Conservation (phyloP, 371 early-diverging fungal genomes). For the Parasitella parasitica region DNA sequence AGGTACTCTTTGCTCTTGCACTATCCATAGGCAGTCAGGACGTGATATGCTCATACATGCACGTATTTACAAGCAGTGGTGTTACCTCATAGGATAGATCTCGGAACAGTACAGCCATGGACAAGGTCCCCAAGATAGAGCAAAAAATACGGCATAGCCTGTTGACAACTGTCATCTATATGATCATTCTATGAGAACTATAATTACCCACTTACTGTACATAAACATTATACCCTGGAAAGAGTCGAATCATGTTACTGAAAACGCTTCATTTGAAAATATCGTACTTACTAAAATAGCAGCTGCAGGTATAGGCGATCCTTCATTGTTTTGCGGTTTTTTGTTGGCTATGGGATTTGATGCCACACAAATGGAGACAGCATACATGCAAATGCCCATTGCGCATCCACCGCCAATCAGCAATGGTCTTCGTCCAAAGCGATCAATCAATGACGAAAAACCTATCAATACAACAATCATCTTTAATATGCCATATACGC, state of each 20-base stretch:
- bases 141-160: slow-evolving; percentile 33
- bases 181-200: too few species aligned
- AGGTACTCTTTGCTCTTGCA: slow-evolving; percentile 17
- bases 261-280: neutral
- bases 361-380: slow-evolving; percentile 20
- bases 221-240: slow-evolving; percentile 32
- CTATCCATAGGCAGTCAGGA: slow-evolving; percentile 7
- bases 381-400: slow-evolving; percentile 23
- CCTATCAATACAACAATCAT: slow-evolving; percentile 20
- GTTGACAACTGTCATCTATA: neutral
- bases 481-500: slow-evolving; percentile 35
- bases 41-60: neutral
- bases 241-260: neutral
- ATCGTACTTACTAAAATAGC: slow-evolving; percentile 13
- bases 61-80: neutral
- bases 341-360: neutral
- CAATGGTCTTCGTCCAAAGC: slow-evolving; percentile 22
- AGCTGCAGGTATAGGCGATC: slow-evolving; percentile 6
- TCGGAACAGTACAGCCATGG: slow-evolving; percentile 57
- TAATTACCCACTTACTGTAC: slow-evolving; percentile 25
- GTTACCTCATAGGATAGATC: slow-evolving; percentile 48
- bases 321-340: neutral
- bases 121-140: slow-evolving; percentile 40
- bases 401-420: slow-evolving; percentile 19
- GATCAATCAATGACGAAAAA: slow-evolving; percentile 14